Evolutionary conservation across 2,329 filamentous ascomycete genomes (phyloP), one percentile per base, ranked within the genome.

Genomic region (Nothopassalora personata): DNA sequence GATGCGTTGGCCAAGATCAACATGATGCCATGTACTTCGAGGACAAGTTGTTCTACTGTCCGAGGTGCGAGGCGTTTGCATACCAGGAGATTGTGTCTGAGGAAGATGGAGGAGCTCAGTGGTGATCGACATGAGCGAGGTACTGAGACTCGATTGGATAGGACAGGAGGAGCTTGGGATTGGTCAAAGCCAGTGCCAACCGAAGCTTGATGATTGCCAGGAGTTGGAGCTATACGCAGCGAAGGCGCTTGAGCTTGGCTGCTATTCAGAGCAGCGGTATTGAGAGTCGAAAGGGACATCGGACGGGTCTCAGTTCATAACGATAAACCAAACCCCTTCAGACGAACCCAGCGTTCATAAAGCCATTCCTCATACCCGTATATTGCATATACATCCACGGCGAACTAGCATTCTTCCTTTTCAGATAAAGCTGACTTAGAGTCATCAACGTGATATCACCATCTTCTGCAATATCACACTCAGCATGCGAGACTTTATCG

Each of bases 1-100:
- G 48, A 34, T 57, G 55, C 34, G 55, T 57, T 13, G 55, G 47
- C 5, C 28, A 51, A 27, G 48, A 46, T 19, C 33, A 57, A 18
- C 47, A 51, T n/a, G 53, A 55, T 15, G 48, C 34, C 23, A 33
- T 33, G 30, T 31, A 34, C 30, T 47, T 31, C 34, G 36, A 57
- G n/a, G 28, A 47, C 11, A 36, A 39, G 34, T 33, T 33, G 6
- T 57, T 57, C 19, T 51, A 28, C 27, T 57, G 55, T 19, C 55
- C 55, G 18, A 13, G 47, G 11, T 57, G 55, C 39, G 47, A 51
- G 39, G 47, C 50, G 18, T 28, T 45, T 15, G 55, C 53, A 28
- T 55, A 47, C 18, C 53, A 33, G 27, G 53, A 48, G 43, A 55
- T 48, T 13, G 18, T 13, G 11, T 43, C 27, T 18, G 53, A 48